Conservation (phyloP, 1,284 basidiomycete genomes). For the Veloporphyrellus conicus region DNA sequence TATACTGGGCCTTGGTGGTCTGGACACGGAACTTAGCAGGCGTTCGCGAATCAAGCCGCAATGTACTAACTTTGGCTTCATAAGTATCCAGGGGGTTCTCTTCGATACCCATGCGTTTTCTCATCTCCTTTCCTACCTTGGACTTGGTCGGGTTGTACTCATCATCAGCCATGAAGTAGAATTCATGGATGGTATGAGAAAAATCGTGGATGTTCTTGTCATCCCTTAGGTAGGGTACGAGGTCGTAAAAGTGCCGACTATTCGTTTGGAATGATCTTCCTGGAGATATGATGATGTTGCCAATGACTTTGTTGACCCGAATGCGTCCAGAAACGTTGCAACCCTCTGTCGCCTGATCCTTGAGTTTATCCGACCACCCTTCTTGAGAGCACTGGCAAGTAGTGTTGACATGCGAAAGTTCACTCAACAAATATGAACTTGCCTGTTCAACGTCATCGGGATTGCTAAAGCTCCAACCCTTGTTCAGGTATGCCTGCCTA, state of each 20-base stretch:
- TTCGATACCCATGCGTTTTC: slow-evolving; percentile 68
- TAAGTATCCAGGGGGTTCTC: slow-evolving; percentile 80
- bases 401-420: slow-evolving; percentile 2
- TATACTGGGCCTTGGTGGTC: slow-evolving; percentile 72
- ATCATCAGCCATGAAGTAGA: slow-evolving; percentile 82
- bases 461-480: slow-evolving; percentile 92
- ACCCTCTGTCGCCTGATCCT: slow-evolving; percentile 89
- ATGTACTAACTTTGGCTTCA: slow-evolving; percentile 51
- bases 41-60: slow-evolving; percentile 2
- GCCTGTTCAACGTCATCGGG: slow-evolving; percentile 94
- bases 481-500: slow-evolving; percentile 81
- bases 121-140: slow-evolving; percentile 61
- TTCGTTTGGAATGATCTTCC: slow-evolving; percentile 92
- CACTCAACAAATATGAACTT: slow-evolving; percentile 23
- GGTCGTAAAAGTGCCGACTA: slow-evolving; percentile 80
- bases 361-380: slow-evolving; percentile 92
- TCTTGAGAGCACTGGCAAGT: slow-evolving; percentile 78
- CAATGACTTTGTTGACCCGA: slow-evolving; percentile 95
- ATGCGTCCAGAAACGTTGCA: slow-evolving; percentile 91
- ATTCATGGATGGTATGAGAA: slow-evolving; percentile 81
- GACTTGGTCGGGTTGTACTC: slow-evolving; percentile 69
- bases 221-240: slow-evolving; percentile 92
- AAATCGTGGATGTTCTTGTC: slow-evolving; percentile 90
- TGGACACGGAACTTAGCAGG: slow-evolving; percentile 26
- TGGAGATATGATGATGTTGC: slow-evolving; percentile 84